Base-by-base conservation (phyloP, 805 yeast species). In the Nakazawaea ishiwadae region DNA sequence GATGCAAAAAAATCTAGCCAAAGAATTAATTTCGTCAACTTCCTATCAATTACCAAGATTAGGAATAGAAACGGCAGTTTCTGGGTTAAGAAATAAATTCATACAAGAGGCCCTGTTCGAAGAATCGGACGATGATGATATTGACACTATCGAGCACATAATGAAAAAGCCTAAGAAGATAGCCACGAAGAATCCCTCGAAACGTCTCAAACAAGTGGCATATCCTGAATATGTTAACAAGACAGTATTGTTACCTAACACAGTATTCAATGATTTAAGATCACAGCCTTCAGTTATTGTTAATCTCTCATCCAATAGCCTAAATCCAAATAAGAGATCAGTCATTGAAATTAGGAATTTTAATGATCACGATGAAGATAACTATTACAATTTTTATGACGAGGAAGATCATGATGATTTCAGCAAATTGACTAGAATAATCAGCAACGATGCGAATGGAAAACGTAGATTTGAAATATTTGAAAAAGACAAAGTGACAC, bases 61-160 rank as follows among this genome's bases (percentile, higher is more conserved):
- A 20, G 93, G 93, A 1, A 52, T 84, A 0, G 82, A 74, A 39
- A 73, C 89, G 0, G 62, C 82, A 5, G 81, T 84, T 0, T 71
- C 77, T 55, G 85, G 89, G 0, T 58, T 71, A 11, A 65, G 71
- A 40, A 70, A 71, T 35, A 53, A 62, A 16, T 44, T 63, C 9
- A 35, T 59, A 41, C 42, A 59, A 49, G 56, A 64, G 52, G 31
- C 52, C 44, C 40, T 40, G 44, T 39, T 45, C 33, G 58, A 57
- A 23, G 49, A 48, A 3, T 46, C 42, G n/a, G 58, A 51, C 4
- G 59, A 50, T 19, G 41, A 41, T 27, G 69, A 63, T 41, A 71
- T 72, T 36, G 79, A 75, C 32, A 80, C 73, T 37, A 69, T 69
- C 63, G 73, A 23, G 44, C 59, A 37, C 54, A 53, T 32, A 18